These are phyloP conservation scores for Erysimum cheiranthoides DNA, from an alignment of 345 rosid genomes.

Conservation along the genomic window DNA sequence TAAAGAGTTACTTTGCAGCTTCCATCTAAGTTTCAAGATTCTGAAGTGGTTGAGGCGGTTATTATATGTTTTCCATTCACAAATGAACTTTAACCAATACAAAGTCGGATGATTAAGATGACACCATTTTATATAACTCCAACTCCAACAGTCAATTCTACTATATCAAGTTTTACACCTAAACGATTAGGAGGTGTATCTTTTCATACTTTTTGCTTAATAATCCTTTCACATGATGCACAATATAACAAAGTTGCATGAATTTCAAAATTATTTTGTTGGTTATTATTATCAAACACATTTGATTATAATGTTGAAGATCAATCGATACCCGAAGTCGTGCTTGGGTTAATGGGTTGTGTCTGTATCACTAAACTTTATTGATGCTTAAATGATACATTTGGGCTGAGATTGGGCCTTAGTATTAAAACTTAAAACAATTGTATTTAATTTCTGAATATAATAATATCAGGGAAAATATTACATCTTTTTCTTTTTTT, in stretches of 20 bases:
- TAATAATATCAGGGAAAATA: neutral
- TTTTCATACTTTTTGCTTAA: neutral
- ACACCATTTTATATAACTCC: neutral
- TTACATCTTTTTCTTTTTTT: neutral
- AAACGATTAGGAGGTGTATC: neutral
- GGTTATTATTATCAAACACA: neutral
- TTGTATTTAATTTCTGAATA: neutral
- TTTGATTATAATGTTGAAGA: neutral
- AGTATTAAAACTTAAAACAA: neutral
- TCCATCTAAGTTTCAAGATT: neutral
- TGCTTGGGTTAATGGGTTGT: neutral
- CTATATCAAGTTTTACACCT: neutral
- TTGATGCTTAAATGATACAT: neutral
- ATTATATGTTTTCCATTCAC: neutral
- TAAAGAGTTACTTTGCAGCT: neutral
- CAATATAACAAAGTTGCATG: neutral
- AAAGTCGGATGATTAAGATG: neutral
- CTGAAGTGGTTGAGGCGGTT: neutral
- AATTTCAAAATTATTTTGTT: neutral
- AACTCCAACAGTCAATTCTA: no score
- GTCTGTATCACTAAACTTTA: neutral
- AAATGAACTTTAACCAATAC: neutral
- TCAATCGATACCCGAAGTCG: neutral
- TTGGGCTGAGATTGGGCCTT: slow-evolving; percentile 29
- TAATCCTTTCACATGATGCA: neutral